phyloP scores from a whole-genome alignment of 73 alveolate genomes.

The Paramecium pentaurelia region DNA sequence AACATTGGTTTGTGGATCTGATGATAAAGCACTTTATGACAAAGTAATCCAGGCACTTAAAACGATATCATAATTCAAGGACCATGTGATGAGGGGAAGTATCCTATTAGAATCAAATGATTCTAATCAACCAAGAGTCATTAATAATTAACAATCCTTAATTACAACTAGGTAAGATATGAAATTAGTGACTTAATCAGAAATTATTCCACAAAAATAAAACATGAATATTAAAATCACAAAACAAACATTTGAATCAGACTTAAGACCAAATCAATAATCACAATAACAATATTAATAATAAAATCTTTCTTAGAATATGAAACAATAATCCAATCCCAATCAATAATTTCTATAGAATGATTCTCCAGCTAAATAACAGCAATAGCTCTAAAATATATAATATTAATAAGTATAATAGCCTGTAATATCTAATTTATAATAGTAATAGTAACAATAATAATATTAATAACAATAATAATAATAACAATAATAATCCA shows the following conservation, averaged over 20 bases:
- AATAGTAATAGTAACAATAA: neutral
- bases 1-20: conserved; percentile 42
- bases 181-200: neutral
- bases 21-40: neutral
- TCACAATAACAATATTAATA: neutral
- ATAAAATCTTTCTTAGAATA: neutral
- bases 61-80: neutral
- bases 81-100: neutral
- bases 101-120: neutral
- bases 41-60: conserved; percentile 1
- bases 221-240: neutral
- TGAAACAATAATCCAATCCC: neutral
- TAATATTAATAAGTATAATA: neutral
- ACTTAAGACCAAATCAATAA: neutral
- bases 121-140: neutral
- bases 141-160: neutral
- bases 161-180: neutral
- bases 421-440: neutral
- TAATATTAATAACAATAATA: neutral
- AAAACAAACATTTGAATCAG: neutral
- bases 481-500: neutral
- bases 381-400: neutral
- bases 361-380: neutral
- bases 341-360: neutral
- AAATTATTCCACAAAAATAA: neutral